A percentile compares a stretch with the other conserved stretches of the same genome.
phyloP scores from a whole-genome alignment of 2,329 filamentous ascomycete genomes.

The Ustulina deusta region DNA sequence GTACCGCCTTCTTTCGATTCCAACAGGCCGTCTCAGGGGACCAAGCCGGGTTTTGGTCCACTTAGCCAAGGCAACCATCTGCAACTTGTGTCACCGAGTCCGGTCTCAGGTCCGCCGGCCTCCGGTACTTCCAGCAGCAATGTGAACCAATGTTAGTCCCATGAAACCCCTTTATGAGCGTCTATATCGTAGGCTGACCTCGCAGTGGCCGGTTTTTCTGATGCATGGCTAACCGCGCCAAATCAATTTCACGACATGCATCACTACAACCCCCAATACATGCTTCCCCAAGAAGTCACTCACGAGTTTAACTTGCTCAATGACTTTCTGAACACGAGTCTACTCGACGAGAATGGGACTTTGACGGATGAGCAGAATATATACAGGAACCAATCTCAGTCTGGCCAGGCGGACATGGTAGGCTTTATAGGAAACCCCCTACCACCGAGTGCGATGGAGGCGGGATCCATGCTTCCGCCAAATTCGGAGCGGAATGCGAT shows the following conservation, averaged over 20 bases:
- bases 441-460: conserved; percentile 53
- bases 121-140: conserved; percentile 70
- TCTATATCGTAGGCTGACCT: conserved; percentile 49
- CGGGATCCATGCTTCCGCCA: conserved; percentile 62
- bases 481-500: conserved; percentile 65
- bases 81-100: conserved; percentile 78
- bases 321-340: conserved; percentile 92
- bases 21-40: conserved; percentile 53
- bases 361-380: conserved; percentile 73
- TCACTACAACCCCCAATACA: conserved; percentile 91
- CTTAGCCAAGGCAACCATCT: conserved; percentile 66
- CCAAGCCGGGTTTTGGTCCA: conserved; percentile 59
- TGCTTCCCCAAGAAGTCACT: conserved; percentile 91
- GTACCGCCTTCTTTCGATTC: conserved; percentile 62
- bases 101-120: conserved; percentile 74
- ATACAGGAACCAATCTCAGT: conserved; percentile 53
- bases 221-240: conserved; percentile 83
- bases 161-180: conserved; percentile 47
- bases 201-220: conserved; percentile 81
- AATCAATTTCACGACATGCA: conserved; percentile 95
- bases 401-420: conserved; percentile 60
- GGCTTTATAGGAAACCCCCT: conserved; percentile 57
- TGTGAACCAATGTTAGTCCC: conserved; percentile 79
- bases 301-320: conserved; percentile 97
- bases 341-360: conserved; percentile 84